These are phyloP conservation scores for Podaxis sp. DNA, from an alignment of 768 basidiomycete genomes.

Conservation along the genomic window DNA sequence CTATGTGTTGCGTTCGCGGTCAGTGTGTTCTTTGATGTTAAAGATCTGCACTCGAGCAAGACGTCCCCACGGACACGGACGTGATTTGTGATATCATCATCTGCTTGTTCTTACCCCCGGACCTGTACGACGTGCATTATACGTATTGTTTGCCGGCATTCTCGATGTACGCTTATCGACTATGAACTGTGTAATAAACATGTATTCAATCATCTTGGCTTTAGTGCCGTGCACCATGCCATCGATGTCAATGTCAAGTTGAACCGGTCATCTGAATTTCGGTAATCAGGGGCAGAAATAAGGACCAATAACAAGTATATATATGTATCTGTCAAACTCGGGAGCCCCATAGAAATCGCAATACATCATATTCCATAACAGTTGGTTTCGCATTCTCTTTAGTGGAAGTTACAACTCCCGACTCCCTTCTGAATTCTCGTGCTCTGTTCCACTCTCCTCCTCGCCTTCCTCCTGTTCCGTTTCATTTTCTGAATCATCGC, in stretches of 20 bases:
- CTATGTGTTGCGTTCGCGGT: conserved; percentile 54
- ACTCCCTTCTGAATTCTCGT: neutral
- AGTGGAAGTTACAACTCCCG: too few relatives aligned
- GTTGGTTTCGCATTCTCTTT: too few relatives aligned
- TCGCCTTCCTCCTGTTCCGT: neutral
- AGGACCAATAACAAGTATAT: too few relatives aligned
- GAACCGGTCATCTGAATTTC: neutral
- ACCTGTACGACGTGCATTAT: neutral
- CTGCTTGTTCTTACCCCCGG: too few relatives aligned
- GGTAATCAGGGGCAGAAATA: too few relatives aligned
- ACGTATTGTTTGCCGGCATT: neutral
- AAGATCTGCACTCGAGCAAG: conserved; percentile 62
- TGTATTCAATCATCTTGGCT: neutral
- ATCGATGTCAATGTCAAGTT: neutral
- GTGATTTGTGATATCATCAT: neutral
- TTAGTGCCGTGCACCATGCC: neutral
- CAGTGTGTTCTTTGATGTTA: conserved; percentile 63
- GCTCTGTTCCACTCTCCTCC: neutral
- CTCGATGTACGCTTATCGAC: neutral
- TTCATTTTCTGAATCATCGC: too few relatives aligned
- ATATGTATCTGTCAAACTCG: too few relatives aligned
- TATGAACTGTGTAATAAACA: neutral
- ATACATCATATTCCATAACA: too few relatives aligned
- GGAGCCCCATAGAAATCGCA: too few relatives aligned
- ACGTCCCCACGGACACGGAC: conserved; percentile 57